These are phyloP conservation scores for Hypoxylon lienhwacheense DNA, from an alignment of 495 filamentous ascomycete genomes.

Conservation along the genomic window DNA sequence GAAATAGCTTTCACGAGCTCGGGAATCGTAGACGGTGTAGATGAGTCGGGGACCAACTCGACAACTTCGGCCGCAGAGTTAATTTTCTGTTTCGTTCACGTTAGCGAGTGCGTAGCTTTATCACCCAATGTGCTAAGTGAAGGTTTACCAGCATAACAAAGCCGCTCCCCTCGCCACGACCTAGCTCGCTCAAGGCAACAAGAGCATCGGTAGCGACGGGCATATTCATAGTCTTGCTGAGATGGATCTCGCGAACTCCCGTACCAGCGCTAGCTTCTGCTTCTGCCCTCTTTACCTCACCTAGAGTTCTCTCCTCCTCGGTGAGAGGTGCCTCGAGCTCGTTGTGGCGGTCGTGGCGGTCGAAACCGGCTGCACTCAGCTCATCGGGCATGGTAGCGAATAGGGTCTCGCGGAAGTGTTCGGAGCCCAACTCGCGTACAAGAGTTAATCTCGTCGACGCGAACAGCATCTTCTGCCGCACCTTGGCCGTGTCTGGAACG, in stretches of 20 bases:
- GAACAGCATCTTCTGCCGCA: constrained; percentile 95
- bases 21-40: constrained; percentile 46
- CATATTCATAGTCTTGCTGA: constrained; percentile 64
- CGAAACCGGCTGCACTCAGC: constrained; percentile 71
- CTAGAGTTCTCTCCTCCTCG: constrained; percentile 79
- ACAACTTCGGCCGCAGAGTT: constrained; percentile 79
- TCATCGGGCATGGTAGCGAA: constrained; percentile 78
- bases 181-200: constrained; percentile 62
- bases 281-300: constrained; percentile 77
- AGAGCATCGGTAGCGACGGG: constrained; percentile 69
- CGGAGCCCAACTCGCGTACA: constrained; percentile 80
- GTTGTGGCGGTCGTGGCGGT: constrained; percentile 70
- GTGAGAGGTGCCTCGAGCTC: constrained; percentile 76
- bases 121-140: neutral
- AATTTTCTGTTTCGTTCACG: constrained; percentile 56
- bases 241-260: constrained; percentile 58
- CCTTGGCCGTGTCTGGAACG: constrained; percentile 84
- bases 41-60: constrained; percentile 62
- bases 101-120: neutral
- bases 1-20: constrained; percentile 68
- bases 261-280: constrained; percentile 77
- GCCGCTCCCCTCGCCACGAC: constrained; percentile 50
- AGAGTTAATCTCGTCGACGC: constrained; percentile 85
- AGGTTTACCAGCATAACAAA: constrained; percentile 79
- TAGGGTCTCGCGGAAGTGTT: constrained; percentile 77